Evolutionary conservation across 1,284 basidiomycete genomes (phyloP).

Genomic region (Naganishia sp.): DNA sequence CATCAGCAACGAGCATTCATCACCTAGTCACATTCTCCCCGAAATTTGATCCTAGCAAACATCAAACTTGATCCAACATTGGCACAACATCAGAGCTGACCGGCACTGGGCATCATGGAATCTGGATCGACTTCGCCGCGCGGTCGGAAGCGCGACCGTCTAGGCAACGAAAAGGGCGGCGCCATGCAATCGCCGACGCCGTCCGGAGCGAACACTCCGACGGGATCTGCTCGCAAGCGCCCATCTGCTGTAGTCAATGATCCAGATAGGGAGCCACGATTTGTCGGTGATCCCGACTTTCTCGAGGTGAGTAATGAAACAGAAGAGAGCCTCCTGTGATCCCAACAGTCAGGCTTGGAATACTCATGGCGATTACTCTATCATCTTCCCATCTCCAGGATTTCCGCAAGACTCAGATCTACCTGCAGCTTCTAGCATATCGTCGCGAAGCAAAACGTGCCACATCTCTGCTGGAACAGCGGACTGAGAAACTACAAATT

Average conservation of each 20-base stretch:
- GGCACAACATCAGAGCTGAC: slow-evolving; percentile 1
- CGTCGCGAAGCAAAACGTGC: slow-evolving; percentile 19
- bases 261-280: slow-evolving; percentile 28
- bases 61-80: not conserved
- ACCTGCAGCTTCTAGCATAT: slow-evolving; percentile 24
- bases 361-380: not conserved
- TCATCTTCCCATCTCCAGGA: not conserved
- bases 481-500: slow-evolving; percentile 17
- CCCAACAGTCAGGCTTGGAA: not conserved
- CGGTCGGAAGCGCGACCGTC: slow-evolving; percentile 24
- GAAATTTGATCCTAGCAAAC: not conserved
- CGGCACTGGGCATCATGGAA: slow-evolving; percentile 14
- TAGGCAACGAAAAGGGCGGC: slow-evolving; percentile 18
- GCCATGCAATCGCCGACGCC: slow-evolving; percentile 5
- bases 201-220: slow-evolving; percentile 21
- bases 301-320: slow-evolving; percentile 28
- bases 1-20: slow-evolving; percentile 10
- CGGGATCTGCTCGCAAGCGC: not conserved
- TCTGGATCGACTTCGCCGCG: slow-evolving; percentile 23
- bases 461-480: slow-evolving; percentile 20
- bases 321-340: not conserved
- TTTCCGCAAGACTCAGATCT: slow-evolving; percentile 28
- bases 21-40: slow-evolving; percentile 1
- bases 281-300: slow-evolving; percentile 29
- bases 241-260: not conserved